Conservation (phyloP, 352 stramenopile genomes). For the Phytophthora tubulina region DNA sequence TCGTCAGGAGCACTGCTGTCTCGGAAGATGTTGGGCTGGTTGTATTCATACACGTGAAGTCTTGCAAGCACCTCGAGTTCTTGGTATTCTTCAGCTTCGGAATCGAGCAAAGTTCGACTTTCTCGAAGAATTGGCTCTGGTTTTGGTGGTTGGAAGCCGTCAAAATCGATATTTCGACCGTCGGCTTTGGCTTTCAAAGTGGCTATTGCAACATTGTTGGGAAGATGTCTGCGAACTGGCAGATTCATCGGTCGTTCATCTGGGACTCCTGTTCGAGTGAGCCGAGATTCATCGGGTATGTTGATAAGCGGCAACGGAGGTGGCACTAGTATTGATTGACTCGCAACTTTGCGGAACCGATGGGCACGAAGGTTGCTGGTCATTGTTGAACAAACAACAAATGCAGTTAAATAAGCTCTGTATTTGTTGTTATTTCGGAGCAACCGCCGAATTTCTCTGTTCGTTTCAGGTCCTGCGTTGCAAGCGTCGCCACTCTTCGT, state of each 20-base stretch:
- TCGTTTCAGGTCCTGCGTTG: neutral
- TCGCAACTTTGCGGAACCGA: conserved; percentile 38
- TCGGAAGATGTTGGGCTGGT: conserved; percentile 52
- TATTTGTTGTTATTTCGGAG: conserved; percentile 15
- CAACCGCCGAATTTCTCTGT: conserved; percentile 6
- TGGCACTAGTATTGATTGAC: conserved; percentile 50
- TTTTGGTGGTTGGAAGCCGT: conserved; percentile 16
- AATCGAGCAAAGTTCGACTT: conserved; percentile 47
- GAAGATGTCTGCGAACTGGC: conserved; percentile 53
- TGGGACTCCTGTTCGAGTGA: conserved; percentile 53
- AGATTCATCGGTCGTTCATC: conserved; percentile 52
- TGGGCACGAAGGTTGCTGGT: conserved; percentile 33
- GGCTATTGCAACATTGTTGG: conserved; percentile 14
- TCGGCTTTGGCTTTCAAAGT: conserved; percentile 5
- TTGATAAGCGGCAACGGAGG: conserved; percentile 71
- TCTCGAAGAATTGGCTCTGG: conserved; percentile 64
- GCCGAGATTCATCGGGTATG: conserved; percentile 56
- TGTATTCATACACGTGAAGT: conserved; percentile 82
- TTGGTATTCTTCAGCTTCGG: conserved; percentile 46
- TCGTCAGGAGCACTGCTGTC: conserved; percentile 49
- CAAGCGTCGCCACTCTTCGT: conserved; percentile 9
- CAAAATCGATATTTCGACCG: neutral
- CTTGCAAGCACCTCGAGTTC: conserved; percentile 37
- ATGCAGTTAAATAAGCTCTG: conserved; percentile 18
- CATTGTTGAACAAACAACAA: conserved; percentile 18